Conservation (phyloP, 2,329 filamentous ascomycete genomes). For the Fusarium keratoplasticum region DNA sequence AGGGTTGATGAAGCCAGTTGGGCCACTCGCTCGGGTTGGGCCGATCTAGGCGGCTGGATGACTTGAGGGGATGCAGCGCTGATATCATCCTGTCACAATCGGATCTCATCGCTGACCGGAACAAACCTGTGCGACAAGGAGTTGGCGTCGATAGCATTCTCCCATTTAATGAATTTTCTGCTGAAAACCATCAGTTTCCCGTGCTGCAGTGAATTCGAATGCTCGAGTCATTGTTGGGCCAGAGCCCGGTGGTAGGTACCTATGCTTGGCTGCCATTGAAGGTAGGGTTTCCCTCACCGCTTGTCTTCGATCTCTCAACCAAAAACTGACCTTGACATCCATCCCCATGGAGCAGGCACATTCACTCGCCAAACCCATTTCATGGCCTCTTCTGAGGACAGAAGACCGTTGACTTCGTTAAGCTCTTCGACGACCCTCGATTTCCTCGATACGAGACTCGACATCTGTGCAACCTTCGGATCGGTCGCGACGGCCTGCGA, state of each 20-base stretch:
- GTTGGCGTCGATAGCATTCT: not conserved
- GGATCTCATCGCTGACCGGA: too few species aligned
- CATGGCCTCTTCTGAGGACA: not conserved
- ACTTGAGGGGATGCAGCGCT: too few species aligned
- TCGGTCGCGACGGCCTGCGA: not conserved
- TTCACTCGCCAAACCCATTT: not conserved
- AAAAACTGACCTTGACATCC: not conserved
- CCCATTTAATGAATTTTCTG: too few species aligned
- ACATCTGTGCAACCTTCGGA: not conserved
- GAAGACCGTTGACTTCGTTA: not conserved
- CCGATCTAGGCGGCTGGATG: not conserved
- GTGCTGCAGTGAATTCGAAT: not conserved
- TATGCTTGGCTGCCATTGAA: not conserved
- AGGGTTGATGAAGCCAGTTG: not conserved
- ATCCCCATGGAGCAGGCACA: not conserved
- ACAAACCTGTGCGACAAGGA: not conserved
- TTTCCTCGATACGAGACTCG: not conserved
- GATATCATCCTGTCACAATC: too few species aligned
- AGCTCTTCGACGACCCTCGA: not conserved
- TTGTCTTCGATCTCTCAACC: not conserved
- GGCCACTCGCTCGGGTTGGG: not conserved
- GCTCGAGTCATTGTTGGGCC: not conserved
- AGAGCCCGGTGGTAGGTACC: not conserved
- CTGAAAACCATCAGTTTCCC: not conserved
- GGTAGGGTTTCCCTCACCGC: not conserved